A percentile compares a stretch with the other conserved stretches of the same genome.
phyloP scores from a whole-genome alignment of 768 basidiomycete genomes.

The Psilocybe cyanescens region DNA sequence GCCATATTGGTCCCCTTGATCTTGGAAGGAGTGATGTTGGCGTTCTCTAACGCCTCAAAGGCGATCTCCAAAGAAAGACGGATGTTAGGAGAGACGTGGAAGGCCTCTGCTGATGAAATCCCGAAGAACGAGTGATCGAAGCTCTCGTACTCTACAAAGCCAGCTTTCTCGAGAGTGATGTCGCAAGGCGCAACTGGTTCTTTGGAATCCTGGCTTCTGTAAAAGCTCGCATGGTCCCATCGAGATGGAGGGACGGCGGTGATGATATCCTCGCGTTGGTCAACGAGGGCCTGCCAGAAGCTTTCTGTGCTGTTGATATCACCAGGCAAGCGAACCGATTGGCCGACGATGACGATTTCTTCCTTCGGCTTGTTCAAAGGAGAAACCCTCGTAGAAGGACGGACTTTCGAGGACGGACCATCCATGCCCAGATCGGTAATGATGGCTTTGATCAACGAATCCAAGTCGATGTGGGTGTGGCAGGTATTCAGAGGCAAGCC shows the following conservation, averaged over 20 bases:
- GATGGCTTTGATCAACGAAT: conserved; percentile 29
- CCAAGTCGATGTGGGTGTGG: conserved; percentile 35
- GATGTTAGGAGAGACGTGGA: conserved; percentile 31
- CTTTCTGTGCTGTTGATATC: conserved; percentile 30
- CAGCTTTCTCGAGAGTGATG: conserved; percentile 34
- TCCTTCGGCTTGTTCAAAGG: conserved; percentile 20
- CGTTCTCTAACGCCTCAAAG: conserved; percentile 40
- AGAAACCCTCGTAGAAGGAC: conserved; percentile 14
- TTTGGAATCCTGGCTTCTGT: conserved; percentile 26
- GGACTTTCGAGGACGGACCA: conserved; percentile 9
- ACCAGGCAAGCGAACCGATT: conserved; percentile 37
- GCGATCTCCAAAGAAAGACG: conserved; percentile 37
- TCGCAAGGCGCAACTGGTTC: conserved; percentile 29
- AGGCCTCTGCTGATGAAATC: conserved; percentile 37
- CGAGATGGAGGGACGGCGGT: conserved; percentile 32
- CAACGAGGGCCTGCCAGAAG: conserved; percentile 38
- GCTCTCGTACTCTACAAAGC: conserved; percentile 32
- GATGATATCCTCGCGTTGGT: conserved; percentile 33
- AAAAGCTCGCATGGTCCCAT: conserved; percentile 41
- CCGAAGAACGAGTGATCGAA: conserved; percentile 42
- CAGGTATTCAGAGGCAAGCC: conserved; percentile 36
- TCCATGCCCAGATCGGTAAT: conserved; percentile 26
- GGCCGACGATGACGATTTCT: conserved; percentile 41
- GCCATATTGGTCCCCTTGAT: conserved; percentile 36
- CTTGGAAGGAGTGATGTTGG: conserved; percentile 35